These are phyloP conservation scores for Colletotrichum limetticola DNA, from an alignment of 2,329 filamentous ascomycete species.

Conservation along the genomic window DNA sequence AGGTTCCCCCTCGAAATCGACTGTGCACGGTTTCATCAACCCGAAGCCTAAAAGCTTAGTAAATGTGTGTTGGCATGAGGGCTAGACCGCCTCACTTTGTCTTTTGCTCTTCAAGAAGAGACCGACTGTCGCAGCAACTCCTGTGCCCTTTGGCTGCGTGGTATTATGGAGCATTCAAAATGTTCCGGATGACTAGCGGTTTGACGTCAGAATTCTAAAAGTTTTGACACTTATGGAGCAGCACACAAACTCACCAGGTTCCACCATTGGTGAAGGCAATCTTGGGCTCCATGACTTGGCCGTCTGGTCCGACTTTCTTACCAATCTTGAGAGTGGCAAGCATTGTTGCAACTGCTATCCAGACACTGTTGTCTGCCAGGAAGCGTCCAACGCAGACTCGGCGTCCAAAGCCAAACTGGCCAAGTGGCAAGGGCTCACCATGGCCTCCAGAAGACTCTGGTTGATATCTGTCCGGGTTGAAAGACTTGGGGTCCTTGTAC, in stretches of 20 bases:
- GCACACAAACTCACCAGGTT: slow-evolving; percentile 27
- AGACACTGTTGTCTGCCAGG: slow-evolving; percentile 48
- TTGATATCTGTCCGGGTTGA: slow-evolving; percentile 59
- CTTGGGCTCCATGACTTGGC: slow-evolving; percentile 38
- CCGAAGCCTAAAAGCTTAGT: slow-evolving; percentile 27
- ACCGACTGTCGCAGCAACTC: slow-evolving; percentile 18
- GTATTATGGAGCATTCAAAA: slow-evolving; percentile 42
- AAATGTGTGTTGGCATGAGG: not conserved
- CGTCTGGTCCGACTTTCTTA: slow-evolving; percentile 45
- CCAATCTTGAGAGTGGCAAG: slow-evolving; percentile 42
- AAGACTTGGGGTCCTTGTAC: slow-evolving; percentile 54
- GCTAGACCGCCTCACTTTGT: slow-evolving; percentile 17
- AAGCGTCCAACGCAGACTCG: slow-evolving; percentile 47
- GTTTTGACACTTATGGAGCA: not conserved
- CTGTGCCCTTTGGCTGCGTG: slow-evolving; percentile 22
- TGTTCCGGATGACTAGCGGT: slow-evolving; percentile 44
- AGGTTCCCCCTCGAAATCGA: slow-evolving; percentile 1
- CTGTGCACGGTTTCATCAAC: slow-evolving; percentile 27
- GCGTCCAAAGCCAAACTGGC: slow-evolving; percentile 49
- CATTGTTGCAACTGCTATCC: slow-evolving; percentile 49
- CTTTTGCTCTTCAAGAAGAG: slow-evolving; percentile 8
- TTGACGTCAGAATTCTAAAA: slow-evolving; percentile 16
- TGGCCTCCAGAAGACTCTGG: slow-evolving; percentile 33
- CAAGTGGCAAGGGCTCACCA: slow-evolving; percentile 57
- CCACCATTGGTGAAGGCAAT: slow-evolving; percentile 34